A percentile compares a stretch with the other conserved stretches of the same genome.
Evolutionary conservation across 441 rosid species (phyloP).

Genomic region (Euphorbia celastroides): DNA sequence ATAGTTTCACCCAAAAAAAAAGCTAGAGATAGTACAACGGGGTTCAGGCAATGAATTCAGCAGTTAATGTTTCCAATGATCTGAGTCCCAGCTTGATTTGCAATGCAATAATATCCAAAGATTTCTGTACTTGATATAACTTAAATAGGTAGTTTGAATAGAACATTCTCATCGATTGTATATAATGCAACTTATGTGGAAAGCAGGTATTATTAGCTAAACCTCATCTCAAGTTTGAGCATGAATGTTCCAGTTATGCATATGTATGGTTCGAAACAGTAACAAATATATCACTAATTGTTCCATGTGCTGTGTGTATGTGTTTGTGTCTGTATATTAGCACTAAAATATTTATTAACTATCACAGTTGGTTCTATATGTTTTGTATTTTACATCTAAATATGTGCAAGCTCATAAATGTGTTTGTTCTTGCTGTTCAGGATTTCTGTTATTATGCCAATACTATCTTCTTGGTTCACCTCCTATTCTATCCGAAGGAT

Average conservation of each 20-base stretch:
- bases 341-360: too few species aligned
- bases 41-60: background rate
- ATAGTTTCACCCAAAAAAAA: background rate
- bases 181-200: background rate
- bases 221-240: background rate
- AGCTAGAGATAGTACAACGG: background rate
- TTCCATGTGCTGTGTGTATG: background rate
- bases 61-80: background rate
- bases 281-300: background rate
- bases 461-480: conserved; percentile 83
- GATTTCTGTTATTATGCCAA: conserved; percentile 98
- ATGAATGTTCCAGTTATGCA: background rate
- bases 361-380: background rate
- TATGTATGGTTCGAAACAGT: background rate
- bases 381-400: background rate
- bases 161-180: background rate
- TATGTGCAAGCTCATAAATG: conserved; percentile 4
- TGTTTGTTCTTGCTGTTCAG: conserved; percentile 30
- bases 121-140: background rate
- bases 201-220: conserved; percentile 2
- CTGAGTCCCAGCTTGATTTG: background rate
- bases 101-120: background rate
- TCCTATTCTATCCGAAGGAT: conserved; percentile 70
- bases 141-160: background rate
- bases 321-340: too few species aligned